Base-by-base conservation (phyloP, 345 rosid species). In the Ricinus communis region DNA sequence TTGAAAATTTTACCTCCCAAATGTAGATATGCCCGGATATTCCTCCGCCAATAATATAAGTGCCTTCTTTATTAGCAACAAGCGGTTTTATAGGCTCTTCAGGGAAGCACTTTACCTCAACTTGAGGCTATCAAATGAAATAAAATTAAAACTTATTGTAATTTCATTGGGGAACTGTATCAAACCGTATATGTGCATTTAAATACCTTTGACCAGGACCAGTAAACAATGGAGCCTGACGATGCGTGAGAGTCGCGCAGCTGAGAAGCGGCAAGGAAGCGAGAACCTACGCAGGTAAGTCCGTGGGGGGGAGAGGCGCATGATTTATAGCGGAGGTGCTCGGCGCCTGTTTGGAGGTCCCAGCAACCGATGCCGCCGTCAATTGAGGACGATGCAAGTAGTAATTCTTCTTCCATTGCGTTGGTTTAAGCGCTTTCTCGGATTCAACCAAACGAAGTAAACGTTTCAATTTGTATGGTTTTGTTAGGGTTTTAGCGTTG, bases 41-140 rank as follows among this genome's bases (percentile, higher is more conserved):
- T 64, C 93, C 95, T 71, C 98, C 97, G 14, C 93, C 98, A 71
- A 81, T 84, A 57, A 95, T 68, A 73, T 90, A 95, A 21, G 88
- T 85, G 27, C 98, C 99, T 76, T 84, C 89, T 21, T 80, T 86
- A 72, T 89, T 88, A 27, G 96, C 85, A 36, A 64, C 72, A 47
- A 95, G 81, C 40, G 97, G 85, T 61, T 77, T 84, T 68, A 95
- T 85, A 4, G 96, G 83, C 77, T 92, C 96, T 19, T 82, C 89
- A 0, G 96, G 97, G 65, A 90, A 88, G 87, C 97, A 85, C 77
- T 72, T 87, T 24, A 90, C 89, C 70, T 85, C 90, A 1, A 77
- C 93, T 74, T 85, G 96, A 74, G 98, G 93, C 99, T 94, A 46
- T 14, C 45, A 43, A 65, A 65, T 10, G 15, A n/a, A 33, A 2